Base-by-base conservation (phyloP, 495 filamentous ascomycete genomes). In the Hyaloscypha bicolor region DNA sequence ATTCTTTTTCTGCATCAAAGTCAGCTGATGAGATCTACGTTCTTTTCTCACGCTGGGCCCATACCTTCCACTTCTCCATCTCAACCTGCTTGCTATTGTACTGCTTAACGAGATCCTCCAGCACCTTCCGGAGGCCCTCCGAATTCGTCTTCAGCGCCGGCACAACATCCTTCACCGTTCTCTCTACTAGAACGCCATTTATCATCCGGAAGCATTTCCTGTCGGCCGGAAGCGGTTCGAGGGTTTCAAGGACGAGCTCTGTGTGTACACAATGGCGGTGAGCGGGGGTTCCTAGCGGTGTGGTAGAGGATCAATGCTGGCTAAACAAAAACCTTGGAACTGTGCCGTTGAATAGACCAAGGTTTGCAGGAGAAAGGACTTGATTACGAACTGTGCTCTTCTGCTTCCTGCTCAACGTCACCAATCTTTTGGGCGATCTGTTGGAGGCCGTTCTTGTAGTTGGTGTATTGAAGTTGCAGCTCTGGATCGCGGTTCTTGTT, bases 171-270 rank as follows among this genome's bases (percentile, higher is more conserved):
- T 90, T 82, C 68, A 99, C 91, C 56, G 95, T 97, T 71, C 94
- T 85, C 81, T 99, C 96, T 67, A 95, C 91, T 62, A 99, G 78
- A 16, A 98, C 94, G 62, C 95, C 96, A 76, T 98, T 97, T 76
- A 99, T 94, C 90, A 99, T 91, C 71, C 95, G 94, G 79, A 98
- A 99, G 79, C 94, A 98, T 83, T 97, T 98, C 67, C 95, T 93
- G 64, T 96, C 91, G 66, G 83, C 81, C 30, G 91, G 83, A 29
- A 97, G 88, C 45, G 93, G 94, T 57, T 87, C 87, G 71, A 99
- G 81, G 32, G 94, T 98, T 74, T 99, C 96, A 45, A 99, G 90
- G 32, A 99, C 95, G 71, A 99, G 91, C 78, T 95, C 31, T 58
- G 55, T 97, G 74, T 63, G 53, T 45, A 55, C 16, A 33, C 51